Evolutionary conservation across 164 flowering plant genomes (phyloP).

Genomic region (Magnolia officinalis): DNA sequence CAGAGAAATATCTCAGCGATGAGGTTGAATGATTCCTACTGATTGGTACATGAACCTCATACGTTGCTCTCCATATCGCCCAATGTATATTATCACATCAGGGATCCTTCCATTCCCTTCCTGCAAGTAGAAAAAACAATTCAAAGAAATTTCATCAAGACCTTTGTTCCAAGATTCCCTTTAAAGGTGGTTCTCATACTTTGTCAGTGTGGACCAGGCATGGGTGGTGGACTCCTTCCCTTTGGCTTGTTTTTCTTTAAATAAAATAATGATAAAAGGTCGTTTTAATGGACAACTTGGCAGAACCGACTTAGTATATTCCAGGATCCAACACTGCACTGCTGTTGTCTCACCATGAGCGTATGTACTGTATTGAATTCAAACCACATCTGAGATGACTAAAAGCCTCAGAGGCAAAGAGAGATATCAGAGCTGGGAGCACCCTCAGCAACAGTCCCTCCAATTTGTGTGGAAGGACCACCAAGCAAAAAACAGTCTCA

Average conservation of each 20-base stretch:
- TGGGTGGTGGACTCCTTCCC: slow-evolving; percentile 8
- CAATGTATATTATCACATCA: slow-evolving; percentile 9
- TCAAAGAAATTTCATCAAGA: neutral
- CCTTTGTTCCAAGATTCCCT: slow-evolving; percentile 18
- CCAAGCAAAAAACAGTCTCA: neutral
- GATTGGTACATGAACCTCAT: slow-evolving; percentile 17
- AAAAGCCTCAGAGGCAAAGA: neutral
- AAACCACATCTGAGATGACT: neutral
- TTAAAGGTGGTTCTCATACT: slow-evolving; percentile 14
- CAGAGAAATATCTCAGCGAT: neutral
- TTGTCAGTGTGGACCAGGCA: slow-evolving; percentile 6
- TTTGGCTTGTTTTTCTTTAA: neutral
- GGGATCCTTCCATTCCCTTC: slow-evolving; percentile 10
- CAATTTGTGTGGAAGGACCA: slow-evolving; percentile 15
- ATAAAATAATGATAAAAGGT: neutral
- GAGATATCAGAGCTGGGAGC: neutral
- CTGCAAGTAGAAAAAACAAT: slow-evolving; percentile 10
- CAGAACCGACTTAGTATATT: neutral
- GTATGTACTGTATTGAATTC: neutral
- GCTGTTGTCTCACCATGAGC: neutral
- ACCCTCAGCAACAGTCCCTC: neutral
- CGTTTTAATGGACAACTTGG: neutral
- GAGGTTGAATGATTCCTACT: slow-evolving; percentile 7
- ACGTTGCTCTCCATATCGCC: slow-evolving; percentile 24
- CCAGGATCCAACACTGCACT: neutral